A percentile compares a stretch with the other conserved stretches of the same genome.
These are phyloP conservation scores for Flagelloscypha sp. DNA, from an alignment of 768 basidiomycete species.

Conservation along the genomic window DNA sequence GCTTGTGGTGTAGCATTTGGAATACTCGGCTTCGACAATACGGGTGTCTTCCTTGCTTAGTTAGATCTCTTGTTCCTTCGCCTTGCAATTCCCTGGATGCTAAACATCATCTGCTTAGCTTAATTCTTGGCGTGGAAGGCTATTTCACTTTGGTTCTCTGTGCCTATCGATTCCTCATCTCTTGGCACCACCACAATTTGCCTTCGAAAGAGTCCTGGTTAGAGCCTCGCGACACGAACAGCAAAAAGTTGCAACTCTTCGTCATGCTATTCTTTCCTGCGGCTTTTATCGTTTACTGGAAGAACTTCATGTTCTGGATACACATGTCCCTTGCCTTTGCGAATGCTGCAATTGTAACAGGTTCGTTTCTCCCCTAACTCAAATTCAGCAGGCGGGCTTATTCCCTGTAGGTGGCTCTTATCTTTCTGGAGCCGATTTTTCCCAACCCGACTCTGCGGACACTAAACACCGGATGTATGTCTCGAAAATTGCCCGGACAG, in stretches of 20 bases:
- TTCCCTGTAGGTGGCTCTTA: conserved; percentile 23
- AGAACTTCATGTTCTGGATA: conserved; percentile 22
- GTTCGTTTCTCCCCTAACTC: too few relatives aligned
- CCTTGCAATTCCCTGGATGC: conserved; percentile 1
- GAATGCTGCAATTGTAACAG: conserved; percentile 25
- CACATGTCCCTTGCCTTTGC: conserved; percentile 23
- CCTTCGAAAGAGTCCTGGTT: conserved; percentile 24
- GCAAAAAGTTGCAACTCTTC: conserved; percentile 10
- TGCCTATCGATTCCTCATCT: conserved; percentile 26
- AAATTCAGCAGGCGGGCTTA: too few relatives aligned
- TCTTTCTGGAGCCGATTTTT: conserved; percentile 18
- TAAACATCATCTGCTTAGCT: conserved; percentile 1
- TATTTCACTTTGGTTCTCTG: conserved; percentile 27
- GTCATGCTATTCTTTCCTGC: conserved; percentile 18
- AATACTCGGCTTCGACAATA: conserved; percentile 20
- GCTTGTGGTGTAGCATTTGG: conserved; percentile 28
- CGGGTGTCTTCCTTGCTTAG: conserved; percentile 23
- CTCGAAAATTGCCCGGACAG: conserved; percentile 22
- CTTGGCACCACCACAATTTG: conserved; percentile 28
- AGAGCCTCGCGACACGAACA: conserved; percentile 19
- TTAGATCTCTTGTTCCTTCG: conserved; percentile 14
- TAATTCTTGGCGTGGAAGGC: conserved; percentile 19
- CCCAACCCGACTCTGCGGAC: conserved; percentile 8
- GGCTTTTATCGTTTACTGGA: conserved; percentile 14
- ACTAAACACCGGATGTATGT: conserved; percentile 10